phyloP scores from a whole-genome alignment of 495 filamentous ascomycete genomes.

The Daldinia concentrica region DNA sequence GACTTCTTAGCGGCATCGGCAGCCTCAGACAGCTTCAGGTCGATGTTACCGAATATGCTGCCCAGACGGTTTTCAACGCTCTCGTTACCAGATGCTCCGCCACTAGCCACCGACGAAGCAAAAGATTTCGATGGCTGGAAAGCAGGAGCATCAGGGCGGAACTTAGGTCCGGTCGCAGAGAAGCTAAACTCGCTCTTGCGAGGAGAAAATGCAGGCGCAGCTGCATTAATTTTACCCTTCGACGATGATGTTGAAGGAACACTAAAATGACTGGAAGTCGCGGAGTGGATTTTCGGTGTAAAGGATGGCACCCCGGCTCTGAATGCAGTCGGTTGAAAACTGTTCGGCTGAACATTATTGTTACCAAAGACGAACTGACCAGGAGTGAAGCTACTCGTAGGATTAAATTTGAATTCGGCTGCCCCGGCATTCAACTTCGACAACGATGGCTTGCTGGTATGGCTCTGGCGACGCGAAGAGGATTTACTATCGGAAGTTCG shows the following conservation, averaged over 20 bases:
- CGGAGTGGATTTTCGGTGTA: slow-evolving; percentile 46
- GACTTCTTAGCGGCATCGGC: slow-evolving; percentile 71
- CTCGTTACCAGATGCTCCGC: slow-evolving; percentile 48
- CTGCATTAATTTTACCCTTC: slow-evolving; percentile 67
- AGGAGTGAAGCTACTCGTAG: slow-evolving; percentile 67
- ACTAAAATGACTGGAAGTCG: slow-evolving; percentile 52
- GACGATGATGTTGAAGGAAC: slow-evolving; percentile 49
- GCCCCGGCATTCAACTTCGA: slow-evolving; percentile 88
- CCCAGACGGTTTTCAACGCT: slow-evolving; percentile 52
- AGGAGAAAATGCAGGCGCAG: slow-evolving; percentile 77
- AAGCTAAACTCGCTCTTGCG: slow-evolving; percentile 76
- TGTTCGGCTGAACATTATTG: slow-evolving; percentile 62
- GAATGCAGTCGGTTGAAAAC: slow-evolving; percentile 48
- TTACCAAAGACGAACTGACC: slow-evolving; percentile 64
- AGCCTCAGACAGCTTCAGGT: slow-evolving; percentile 65
- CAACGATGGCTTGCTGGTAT: slow-evolving; percentile 71
- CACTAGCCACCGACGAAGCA: slow-evolving; percentile 51
- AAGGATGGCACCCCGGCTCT: slow-evolving; percentile 40
- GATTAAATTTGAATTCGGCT: slow-evolving; percentile 86
- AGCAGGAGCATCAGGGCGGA: slow-evolving; percentile 82
- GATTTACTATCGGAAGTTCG: slow-evolving; percentile 47
- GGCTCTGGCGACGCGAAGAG: slow-evolving; percentile 52
- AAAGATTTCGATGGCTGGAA: slow-evolving; percentile 71
- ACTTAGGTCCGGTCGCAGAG: slow-evolving; percentile 69
- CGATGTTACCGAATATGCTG: slow-evolving; percentile 80